Evolutionary conservation across 176 grass and related monocot genomes (phyloP), one percentile per base, ranked within the genome.

Genomic region (Ensete ventricosum): DNA sequence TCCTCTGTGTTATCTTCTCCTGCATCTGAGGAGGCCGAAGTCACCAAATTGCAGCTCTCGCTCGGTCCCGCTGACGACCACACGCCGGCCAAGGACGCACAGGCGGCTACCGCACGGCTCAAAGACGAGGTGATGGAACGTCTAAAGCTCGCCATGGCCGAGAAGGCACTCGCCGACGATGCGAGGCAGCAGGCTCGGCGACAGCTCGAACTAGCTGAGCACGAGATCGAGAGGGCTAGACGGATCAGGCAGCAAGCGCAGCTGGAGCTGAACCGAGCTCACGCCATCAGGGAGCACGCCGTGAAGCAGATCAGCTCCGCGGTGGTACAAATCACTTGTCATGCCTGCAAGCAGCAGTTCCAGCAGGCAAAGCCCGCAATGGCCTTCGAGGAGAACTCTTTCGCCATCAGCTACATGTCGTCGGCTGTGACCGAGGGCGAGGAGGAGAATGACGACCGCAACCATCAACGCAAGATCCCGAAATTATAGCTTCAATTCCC

Each of bases 321-420:
- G 34, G 67, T 90, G 63, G 75, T 87, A 57, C 87, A 93, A 77
- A 84, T 97, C 81, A 97, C 88, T 58, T 97, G 94, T 86, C 91
- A 84, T 62, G 73, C 71, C 25, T 97, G 94, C 90, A 87, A 84
- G 81, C 84, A 75, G 62, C 85, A 87, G 80, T 97, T 90, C 83
- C 66, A 22, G 9, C 65, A 73, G 9, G 76, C 80, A 12, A 78
- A 74, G 43, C 54, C 79, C 9, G 27, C 53, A 9, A 7, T 50
- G 8, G 78, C 22, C 0, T 70, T 23, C 10, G 79, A 76, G 54
- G 85, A 82, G 77, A 88, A 80, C 77, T 90, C 83, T 14, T 81
- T 88, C 11, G 86, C 87, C 11, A 85, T 78, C 16, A 96, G 89
- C 62, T 92, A 92, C 50, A 78, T 90, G 50, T 97, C 89, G 17